Evolutionary conservation across 176 grass and related monocot genomes (phyloP), one percentile per base, ranked within the genome.

Genomic region (Carex cristatella): DNA sequence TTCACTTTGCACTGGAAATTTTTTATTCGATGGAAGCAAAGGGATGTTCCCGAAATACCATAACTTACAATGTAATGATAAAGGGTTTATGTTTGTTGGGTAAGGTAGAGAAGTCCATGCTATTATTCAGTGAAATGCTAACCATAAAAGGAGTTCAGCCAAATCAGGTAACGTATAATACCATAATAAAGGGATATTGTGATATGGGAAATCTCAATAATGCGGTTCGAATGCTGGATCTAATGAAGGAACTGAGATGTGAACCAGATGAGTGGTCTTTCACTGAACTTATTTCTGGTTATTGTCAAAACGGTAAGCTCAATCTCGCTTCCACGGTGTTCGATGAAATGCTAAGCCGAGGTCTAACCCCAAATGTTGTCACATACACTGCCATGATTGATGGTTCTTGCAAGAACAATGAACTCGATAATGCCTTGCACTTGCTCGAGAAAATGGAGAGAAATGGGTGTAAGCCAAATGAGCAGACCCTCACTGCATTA

Each of bases 151-250:
- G 85, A 79, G 67, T 69, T 86, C 83, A 53, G 88, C 77, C 79
- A 69, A 88, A 85, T 71, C 83, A 90, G 54, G 78, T 94, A 35
- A 91, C 72, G 23, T 97, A 88, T 79, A 94, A 91, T 73, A 94
- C 78, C 16, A 88, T 97, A 13, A 92, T 88, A 61, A 81, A 88
- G 59, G 86, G 86, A 46, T 88, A 88, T 31, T 94, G 81, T 89
- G 69, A 83, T 44, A 81, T 87, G 69, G 86, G 87, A 77, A 87
- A 88, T 87, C 69, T 72, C 32, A 65, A 74, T 46, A 85, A 64
- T 89, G 92, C 89, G 23, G 61, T 90, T 87, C 84, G 88, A 87
- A 79, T 97, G 86, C 46, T 91, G 65, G 89, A 88, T 80, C 87
- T 86, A 54, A 92, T 88, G 88, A 86, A 90, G 65, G 80, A 64